Conservation (phyloP, 1,284 basidiomycete species). For the Phlebopus sp. region DNA sequence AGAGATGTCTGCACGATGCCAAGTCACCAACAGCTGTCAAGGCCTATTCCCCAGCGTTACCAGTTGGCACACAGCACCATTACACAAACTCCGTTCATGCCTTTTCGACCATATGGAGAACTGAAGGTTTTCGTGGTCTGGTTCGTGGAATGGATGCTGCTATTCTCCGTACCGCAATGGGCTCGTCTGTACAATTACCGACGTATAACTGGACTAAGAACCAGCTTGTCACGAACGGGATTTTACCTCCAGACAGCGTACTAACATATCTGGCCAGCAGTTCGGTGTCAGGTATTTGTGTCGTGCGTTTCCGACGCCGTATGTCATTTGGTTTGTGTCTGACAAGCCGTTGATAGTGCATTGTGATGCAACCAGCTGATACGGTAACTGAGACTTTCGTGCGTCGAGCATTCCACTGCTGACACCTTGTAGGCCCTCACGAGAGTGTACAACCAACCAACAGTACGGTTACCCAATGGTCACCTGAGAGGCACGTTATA, state of each 20-base stretch:
- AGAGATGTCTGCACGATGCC: constrained; percentile 17
- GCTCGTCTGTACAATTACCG: constrained; percentile 90
- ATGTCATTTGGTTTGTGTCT: neutral
- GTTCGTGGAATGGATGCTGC: constrained; percentile 92
- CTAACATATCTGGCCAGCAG: constrained; percentile 90
- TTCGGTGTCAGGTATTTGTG: constrained; percentile 87
- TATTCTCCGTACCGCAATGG: constrained; percentile 91
- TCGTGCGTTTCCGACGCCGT: constrained; percentile 53
- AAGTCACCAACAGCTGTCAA: constrained; percentile 26
- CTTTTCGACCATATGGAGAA: constrained; percentile 72
- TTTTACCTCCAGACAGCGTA: constrained; percentile 70
- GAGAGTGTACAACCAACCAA: constrained; percentile 95
- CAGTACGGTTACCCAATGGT: constrained; percentile 69
- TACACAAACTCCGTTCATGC: constrained; percentile 87
- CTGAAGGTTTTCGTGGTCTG: constrained; percentile 79
- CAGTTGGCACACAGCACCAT: constrained; percentile 90
- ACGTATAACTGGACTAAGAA: constrained; percentile 93
- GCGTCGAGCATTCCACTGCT: constrained; percentile 3
- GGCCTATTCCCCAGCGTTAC: constrained; percentile 92
- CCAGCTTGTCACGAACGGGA: constrained; percentile 62
- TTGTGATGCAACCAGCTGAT: constrained; percentile 88
- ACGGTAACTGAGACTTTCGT: constrained; percentile 52
- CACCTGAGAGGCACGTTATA: constrained; percentile 77
- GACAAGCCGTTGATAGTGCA: constrained; percentile 47
- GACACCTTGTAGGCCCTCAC: constrained; percentile 68